Conservation (phyloP, 352 stramenopile genomes). For the Globisporangium spinosum region DNA sequence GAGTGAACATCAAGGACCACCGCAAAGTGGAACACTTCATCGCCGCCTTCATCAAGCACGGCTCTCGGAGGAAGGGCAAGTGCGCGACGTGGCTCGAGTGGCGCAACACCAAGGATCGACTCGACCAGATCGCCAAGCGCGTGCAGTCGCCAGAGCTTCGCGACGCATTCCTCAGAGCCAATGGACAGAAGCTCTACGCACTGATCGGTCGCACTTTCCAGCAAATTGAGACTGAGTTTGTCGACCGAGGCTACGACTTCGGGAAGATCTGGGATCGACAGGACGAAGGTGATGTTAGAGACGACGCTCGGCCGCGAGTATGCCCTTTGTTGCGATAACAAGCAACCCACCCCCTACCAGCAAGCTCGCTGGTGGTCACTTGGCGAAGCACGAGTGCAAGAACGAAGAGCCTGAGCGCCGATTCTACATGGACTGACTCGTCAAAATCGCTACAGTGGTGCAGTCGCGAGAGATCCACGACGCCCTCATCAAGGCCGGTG, state of each 20-base stretch:
- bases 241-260: background rate
- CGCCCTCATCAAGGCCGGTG: background rate
- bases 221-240: constrained; percentile 7
- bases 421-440: background rate
- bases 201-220: constrained; percentile 5
- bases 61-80: background rate
- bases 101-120: constrained; percentile 12
- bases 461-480: background rate
- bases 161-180: background rate
- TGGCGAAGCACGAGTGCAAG: too few relatives aligned
- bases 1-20: constrained; percentile 14
- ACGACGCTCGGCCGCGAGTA: too few relatives aligned
- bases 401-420: too few relatives aligned
- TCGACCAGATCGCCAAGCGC: background rate
- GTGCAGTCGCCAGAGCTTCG: constrained; percentile 11
- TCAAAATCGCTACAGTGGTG: background rate
- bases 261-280: constrained; percentile 1
- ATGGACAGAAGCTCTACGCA: background rate
- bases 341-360: background rate
- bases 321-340: background rate
- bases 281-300: background rate
- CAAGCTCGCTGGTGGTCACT: too few relatives aligned
- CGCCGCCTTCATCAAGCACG: constrained; percentile 9
- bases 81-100: constrained; percentile 7
- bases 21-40: constrained; percentile 16